Evolutionary conservation across 176 grass and related monocot species (phyloP), one percentile per base, ranked within the genome.

Genomic region (Oryza glaberrima): DNA sequence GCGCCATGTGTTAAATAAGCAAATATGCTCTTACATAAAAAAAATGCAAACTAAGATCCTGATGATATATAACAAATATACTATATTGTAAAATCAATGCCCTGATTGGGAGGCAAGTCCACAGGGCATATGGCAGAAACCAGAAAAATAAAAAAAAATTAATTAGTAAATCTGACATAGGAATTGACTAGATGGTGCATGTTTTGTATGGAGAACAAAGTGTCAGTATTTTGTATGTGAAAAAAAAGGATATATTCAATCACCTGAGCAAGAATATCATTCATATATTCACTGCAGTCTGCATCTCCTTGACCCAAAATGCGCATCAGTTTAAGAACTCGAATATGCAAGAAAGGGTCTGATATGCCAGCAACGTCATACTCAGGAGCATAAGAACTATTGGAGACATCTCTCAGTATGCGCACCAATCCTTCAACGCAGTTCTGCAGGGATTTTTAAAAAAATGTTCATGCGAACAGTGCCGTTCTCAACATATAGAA

Each of bases 211-310:
- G 69, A 77, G 43, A 82, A 54, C 44, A 71, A 71, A 67, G 46
- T 73, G 45, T 17, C 34, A 19, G 28, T 19, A 34, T 73, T 56
- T 47, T 82, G 54, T 32, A 77, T 67, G 23, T 67, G 9, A 41
- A 67, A 71, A 77, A 67, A 54, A 82, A 34, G 35, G 4, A 68
- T 1, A 34, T 63, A 82, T 80, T 82, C 80, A 89, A 69, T 89
- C 48, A 95, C 96, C 93, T 98, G 96, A 69, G 96, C 96, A 76
- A 98, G 93, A 90, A 98, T 95, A 74, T 98, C 96, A 83, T 98
- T 98, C 87, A 95, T 94, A 86, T 88, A 86, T 90, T 98, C 96
- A 90, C 93, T 95, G 73, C 89, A 93, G 56, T 98, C 95, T 65
- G 91, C 90, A 83, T 98, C 95, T 85, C 91, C 93, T 61, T 95